phyloP scores from a whole-genome alignment of 1,284 basidiomycete genomes.

The Kwoniella shivajii region DNA sequence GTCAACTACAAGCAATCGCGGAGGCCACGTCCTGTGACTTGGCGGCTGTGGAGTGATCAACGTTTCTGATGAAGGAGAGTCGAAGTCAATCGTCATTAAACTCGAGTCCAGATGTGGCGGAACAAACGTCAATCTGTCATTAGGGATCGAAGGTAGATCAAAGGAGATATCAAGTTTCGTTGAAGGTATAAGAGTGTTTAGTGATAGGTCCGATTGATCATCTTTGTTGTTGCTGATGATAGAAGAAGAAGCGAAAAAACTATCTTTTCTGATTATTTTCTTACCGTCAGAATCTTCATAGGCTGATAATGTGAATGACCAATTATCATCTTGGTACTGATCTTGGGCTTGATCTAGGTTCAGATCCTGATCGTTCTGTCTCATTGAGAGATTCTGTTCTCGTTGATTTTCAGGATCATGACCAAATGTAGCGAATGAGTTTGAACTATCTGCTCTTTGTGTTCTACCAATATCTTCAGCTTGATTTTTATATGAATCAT shows the following conservation, averaged over 20 bases:
- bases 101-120: too few relatives aligned
- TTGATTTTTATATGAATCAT: neutral
- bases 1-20: neutral
- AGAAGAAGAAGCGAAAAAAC: slow-evolving; percentile 10
- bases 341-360: neutral
- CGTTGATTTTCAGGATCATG: neutral
- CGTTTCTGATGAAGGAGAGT: slow-evolving; percentile 3
- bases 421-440: slow-evolving; percentile 11
- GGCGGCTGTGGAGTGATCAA: slow-evolving; percentile 1
- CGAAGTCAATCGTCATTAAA: too few relatives aligned
- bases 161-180: neutral
- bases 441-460: slow-evolving; percentile 6
- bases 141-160: neutral
- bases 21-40: neutral
- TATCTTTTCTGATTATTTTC: slow-evolving; percentile 2
- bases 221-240: neutral
- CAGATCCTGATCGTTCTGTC: neutral
- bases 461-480: neutral
- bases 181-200: neutral
- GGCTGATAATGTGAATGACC: slow-evolving; percentile 25
- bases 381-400: neutral
- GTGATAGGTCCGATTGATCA: neutral
- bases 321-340: slow-evolving; percentile 21
- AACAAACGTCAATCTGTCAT: neutral
- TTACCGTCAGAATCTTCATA: slow-evolving; percentile 8